Evolutionary conservation across 768 basidiomycete genomes (phyloP).

Genomic region (Pholiota conissans): DNA sequence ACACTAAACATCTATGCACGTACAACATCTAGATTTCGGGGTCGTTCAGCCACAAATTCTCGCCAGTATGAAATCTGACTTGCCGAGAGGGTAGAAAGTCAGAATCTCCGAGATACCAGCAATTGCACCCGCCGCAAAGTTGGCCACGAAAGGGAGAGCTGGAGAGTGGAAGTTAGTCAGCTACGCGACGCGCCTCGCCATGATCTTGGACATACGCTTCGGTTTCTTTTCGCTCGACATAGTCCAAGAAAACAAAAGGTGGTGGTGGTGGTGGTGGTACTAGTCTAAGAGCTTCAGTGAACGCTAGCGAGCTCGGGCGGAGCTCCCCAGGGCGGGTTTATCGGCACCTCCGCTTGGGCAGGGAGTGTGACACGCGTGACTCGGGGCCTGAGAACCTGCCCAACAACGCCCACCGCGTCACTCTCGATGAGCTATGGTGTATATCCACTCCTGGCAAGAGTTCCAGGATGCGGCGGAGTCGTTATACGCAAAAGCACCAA

Average conservation of each 20-base stretch:
- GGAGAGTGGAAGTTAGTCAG: background rate
- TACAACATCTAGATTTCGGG: conserved; percentile 71
- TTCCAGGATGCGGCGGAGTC: conserved; percentile 88
- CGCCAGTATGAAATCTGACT: conserved; percentile 23
- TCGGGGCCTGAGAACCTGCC: background rate
- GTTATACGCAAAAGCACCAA: conserved; percentile 79
- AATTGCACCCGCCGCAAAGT: conserved; percentile 94
- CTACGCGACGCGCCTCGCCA: conserved; percentile 2
- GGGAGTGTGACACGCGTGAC: conserved; percentile 4
- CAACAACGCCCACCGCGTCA: conserved; percentile 20
- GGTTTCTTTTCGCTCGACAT: conserved; percentile 31
- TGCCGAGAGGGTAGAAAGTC: conserved; percentile 89
- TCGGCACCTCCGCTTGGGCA: conserved; percentile 14
- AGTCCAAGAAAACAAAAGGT: background rate
- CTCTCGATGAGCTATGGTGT: conserved; percentile 71
- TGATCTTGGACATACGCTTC: conserved; percentile 23
- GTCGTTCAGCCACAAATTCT: background rate
- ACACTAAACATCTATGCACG: conserved; percentile 29
- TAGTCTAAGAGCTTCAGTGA: background rate
- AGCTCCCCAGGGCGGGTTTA: conserved; percentile 22
- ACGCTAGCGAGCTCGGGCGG: conserved; percentile 12
- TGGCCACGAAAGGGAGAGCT: conserved; percentile 87
- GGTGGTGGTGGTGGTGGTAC: conserved; percentile 1
- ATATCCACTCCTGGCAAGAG: conserved; percentile 88
- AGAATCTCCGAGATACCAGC: conserved; percentile 87